These are phyloP conservation scores for Funneliformis geosporum DNA, from an alignment of 192 early-diverging fungal genomes.

Conservation along the genomic window DNA sequence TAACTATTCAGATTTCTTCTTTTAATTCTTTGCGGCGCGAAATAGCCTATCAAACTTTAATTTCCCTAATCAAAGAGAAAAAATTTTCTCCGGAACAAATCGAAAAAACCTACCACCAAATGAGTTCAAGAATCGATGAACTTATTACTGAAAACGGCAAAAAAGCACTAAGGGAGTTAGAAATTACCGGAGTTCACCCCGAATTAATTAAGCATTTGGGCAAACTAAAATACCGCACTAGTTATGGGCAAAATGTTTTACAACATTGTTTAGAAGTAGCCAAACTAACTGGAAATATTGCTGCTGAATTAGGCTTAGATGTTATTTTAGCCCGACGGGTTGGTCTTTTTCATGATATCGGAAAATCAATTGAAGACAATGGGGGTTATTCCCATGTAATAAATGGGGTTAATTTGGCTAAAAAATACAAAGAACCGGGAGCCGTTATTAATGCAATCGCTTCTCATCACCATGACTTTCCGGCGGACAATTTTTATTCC, in stretches of 20 bases:
- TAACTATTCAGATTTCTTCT: constrained; percentile 10
- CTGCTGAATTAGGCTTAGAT: constrained; percentile 1
- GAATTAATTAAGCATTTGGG: constrained; percentile 17
- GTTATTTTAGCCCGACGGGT: not conserved
- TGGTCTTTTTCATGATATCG: not conserved
- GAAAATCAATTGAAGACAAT: not conserved
- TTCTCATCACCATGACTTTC: constrained; percentile 4
- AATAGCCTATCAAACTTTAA: not conserved
- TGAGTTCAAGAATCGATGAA: not conserved
- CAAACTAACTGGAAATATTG: not conserved
- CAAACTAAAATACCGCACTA: constrained; percentile 11
- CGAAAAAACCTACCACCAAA: not conserved
- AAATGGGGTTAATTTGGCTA: not conserved
- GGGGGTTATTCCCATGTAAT: not conserved
- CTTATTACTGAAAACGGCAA: not conserved
- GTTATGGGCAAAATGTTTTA: constrained; percentile 19
- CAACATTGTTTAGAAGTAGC: constrained; percentile 12
- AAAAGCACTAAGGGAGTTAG: not conserved
- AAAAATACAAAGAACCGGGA: constrained; percentile 6
- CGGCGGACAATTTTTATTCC: constrained; percentile 1
- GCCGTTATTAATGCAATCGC: constrained; percentile 8
- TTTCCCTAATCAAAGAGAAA: not conserved
- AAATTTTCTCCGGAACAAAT: not conserved
- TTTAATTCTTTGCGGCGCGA: not conserved
- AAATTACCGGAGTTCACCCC: not conserved